phyloP scores from a whole-genome alignment of 2,329 filamentous ascomycete species.

The Colletotrichum cordylinicola region DNA sequence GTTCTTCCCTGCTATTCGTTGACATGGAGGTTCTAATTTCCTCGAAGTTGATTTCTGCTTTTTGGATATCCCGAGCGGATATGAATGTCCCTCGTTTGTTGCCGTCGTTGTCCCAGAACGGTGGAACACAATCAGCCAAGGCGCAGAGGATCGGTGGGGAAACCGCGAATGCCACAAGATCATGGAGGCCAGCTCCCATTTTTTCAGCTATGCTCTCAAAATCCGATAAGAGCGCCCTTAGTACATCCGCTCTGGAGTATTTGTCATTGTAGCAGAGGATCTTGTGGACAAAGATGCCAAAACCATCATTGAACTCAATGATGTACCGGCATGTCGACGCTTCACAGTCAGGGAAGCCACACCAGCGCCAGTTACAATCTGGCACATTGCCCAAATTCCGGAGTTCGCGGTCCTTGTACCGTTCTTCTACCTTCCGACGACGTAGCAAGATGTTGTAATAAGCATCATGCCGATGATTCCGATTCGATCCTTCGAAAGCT shows the following conservation, averaged over 20 bases:
- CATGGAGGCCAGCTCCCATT: neutral
- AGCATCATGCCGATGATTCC: neutral
- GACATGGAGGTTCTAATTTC: neutral
- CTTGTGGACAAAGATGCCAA: neutral
- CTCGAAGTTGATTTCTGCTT: neutral
- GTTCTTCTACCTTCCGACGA: neutral
- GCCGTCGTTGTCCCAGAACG: neutral
- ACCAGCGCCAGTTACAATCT: neutral
- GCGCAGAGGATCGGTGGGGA: neutral
- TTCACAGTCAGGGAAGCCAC: neutral
- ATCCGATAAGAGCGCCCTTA: neutral
- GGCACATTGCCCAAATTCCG: neutral
- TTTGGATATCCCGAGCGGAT: neutral
- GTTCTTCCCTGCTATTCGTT: neutral
- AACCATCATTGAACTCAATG: neutral
- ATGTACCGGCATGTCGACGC: neutral
- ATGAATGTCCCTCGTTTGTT: neutral
- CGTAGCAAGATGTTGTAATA: neutral
- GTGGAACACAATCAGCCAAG: neutral
- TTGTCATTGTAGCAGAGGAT: neutral
- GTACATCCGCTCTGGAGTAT: neutral
- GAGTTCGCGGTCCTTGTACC: neutral
- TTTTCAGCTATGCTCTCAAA: neutral
- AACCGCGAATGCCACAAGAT: neutral
- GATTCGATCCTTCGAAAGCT: neutral